Evolutionary conservation across 2,329 filamentous ascomycete species (phyloP), one percentile per base, ranked within the genome.

Genomic region (Graphilbum sp.): DNA sequence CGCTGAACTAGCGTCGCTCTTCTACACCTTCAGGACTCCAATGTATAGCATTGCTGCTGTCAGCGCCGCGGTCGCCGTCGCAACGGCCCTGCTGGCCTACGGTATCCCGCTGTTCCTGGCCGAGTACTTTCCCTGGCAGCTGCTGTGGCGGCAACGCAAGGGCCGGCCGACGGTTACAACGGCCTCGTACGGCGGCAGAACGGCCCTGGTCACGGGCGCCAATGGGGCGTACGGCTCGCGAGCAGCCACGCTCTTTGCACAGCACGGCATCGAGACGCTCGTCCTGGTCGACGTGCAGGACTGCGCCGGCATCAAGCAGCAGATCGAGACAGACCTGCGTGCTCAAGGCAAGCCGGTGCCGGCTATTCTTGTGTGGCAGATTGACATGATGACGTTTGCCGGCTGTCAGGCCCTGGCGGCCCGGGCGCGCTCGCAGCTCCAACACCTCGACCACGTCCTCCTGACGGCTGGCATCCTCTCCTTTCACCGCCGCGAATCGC

Each of bases 401-500:
- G 56, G 53, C 6, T 57, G 55, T 29, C 51, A 52, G 25, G 48
- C 52, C 12, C 38, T 58, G 4, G 53, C 50, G 5, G 46, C 40
- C 19, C 51, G 49, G 41, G 53, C 52, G 2, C 42, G 41, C 5
- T 43, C 47, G 27, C 27, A 13, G 15, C 17, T 59, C 19, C 41
- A 52, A 41, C 39, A 46, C 21, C 46, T 59, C 3, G 56, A 59
- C 23, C 56, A 59, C 43, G 56, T 52, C 15, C 43, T 59, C 42
- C 46, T 58, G 49, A 56, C 56, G 0, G 56, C 55, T 9, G 56
- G 56, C 0, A 57, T 59, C n/a, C 46, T 59, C 3, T 44, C 55
- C 17, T 59, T 58, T 17, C 43, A 55, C 19, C 52, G 54, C 27
- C 51, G 50, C 40, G 49, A 53, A 37, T 58, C 55, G 8, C 54